Conservation (phyloP, 2,329 filamentous ascomycete genomes). For the Fusarium sp. region DNA sequence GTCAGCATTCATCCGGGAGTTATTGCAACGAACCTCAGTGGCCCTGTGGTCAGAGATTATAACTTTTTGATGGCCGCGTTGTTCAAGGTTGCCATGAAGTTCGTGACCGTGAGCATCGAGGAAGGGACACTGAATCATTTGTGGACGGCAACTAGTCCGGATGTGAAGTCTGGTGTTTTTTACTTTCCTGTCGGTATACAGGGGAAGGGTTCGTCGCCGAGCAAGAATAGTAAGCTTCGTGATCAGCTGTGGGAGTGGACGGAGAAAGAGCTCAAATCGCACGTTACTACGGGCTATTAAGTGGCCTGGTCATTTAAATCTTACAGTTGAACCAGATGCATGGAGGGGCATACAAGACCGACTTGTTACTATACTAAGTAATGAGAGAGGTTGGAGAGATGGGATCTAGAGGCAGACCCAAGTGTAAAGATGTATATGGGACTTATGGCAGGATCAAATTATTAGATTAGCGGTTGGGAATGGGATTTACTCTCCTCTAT, state of each 20-base stretch:
- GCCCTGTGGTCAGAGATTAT: neutral
- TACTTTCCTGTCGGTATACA: neutral
- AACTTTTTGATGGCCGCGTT: neutral
- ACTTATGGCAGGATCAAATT: neutral
- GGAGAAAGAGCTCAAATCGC: neutral
- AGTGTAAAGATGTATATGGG: no score
- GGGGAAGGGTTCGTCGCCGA: neutral
- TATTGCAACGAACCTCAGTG: neutral
- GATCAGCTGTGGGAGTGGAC: neutral
- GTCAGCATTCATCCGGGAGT: neutral
- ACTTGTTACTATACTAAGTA: no score
- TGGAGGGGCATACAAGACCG: no score
- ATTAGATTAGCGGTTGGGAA: accelerated
- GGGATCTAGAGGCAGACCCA: no score
- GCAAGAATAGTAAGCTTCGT: neutral
- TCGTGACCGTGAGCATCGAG: neutral
- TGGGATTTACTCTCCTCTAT: neutral
- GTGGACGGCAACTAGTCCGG: neutral
- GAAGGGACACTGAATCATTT: neutral
- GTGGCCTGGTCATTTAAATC: no score
- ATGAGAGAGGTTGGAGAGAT: neutral
- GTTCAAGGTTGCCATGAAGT: neutral
- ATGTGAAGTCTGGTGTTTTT: neutral
- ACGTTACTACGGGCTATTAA: neutral
- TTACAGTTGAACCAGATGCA: no score